Evolutionary conservation across 768 basidiomycete species (phyloP).

Genomic region (Collybia nuda): DNA sequence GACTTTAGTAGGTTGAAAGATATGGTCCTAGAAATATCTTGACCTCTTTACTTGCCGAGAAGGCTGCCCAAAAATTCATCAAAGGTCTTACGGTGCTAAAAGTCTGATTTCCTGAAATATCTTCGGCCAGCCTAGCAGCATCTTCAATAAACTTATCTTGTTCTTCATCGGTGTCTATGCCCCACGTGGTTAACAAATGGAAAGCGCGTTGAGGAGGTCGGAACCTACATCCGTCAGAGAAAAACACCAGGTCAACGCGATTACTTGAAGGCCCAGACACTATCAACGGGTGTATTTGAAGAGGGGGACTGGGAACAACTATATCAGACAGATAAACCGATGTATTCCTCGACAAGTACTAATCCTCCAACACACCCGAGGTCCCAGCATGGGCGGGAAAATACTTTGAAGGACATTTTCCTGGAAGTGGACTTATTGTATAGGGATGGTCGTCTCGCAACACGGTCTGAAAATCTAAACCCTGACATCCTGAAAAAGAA

Average conservation of each 20-base stretch:
- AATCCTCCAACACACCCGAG: too few species aligned
- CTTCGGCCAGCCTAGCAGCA: conserved; percentile 62
- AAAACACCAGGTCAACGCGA: conserved; percentile 75
- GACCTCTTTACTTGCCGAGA: conserved; percentile 74
- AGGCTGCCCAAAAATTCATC: conserved; percentile 82
- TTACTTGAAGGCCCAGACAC: conserved; percentile 63
- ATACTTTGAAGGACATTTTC: too few species aligned
- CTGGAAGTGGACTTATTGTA: too few species aligned
- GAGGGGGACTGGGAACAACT: conserved; percentile 32
- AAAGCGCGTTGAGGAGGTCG: not conserved
- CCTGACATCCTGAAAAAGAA: too few species aligned
- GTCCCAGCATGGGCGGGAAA: too few species aligned
- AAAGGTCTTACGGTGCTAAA: conserved; percentile 75
- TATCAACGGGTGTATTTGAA: conserved; percentile 57
- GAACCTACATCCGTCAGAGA: conserved; percentile 73
- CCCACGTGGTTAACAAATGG: not conserved
- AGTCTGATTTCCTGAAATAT: conserved; percentile 72
- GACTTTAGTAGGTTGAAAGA: not conserved
- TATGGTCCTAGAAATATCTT: not conserved
- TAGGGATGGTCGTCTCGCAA: too few species aligned
- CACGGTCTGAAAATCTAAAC: too few species aligned
- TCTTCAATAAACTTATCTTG: conserved; percentile 65
- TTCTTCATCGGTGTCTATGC: conserved; percentile 55
- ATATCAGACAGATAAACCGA: not conserved
- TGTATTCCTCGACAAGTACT: not conserved